Evolutionary conservation across 352 stramenopile genomes (phyloP).

Genomic region (Globisporangium orthogonon): DNA sequence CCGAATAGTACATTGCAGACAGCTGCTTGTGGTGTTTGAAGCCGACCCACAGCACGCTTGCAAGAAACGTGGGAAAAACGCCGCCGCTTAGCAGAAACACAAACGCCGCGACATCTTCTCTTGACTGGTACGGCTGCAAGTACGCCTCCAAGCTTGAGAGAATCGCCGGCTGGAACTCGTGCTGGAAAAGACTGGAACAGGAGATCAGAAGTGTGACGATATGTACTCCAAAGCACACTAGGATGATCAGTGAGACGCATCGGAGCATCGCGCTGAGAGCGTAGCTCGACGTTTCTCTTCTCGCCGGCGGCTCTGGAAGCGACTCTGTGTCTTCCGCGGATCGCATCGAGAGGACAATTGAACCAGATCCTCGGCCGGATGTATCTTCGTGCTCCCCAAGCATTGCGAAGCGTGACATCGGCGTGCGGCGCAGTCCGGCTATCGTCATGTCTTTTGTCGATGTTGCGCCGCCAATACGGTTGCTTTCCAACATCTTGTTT

Average conservation of each 20-base stretch:
- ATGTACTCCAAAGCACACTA: conserved; percentile 12
- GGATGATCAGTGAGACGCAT: conserved; percentile 6
- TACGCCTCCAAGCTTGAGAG: conserved; percentile 9
- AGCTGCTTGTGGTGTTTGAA: conserved; percentile 7
- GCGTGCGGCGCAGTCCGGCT: too few relatives aligned
- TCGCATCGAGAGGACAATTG: too few relatives aligned
- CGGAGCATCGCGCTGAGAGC: too few relatives aligned
- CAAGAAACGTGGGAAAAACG: conserved; percentile 9
- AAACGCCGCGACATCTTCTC: conserved; percentile 15
- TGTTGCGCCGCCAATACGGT: too few relatives aligned
- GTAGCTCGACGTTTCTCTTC: too few relatives aligned
- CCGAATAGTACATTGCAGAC: conserved; percentile 1
- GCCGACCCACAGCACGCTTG: conserved; percentile 12
- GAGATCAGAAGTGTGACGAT: conserved; percentile 15
- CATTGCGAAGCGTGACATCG: too few relatives aligned
- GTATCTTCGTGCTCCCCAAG: too few relatives aligned
- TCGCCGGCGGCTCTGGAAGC: too few relatives aligned
- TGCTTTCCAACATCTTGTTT: too few relatives aligned
- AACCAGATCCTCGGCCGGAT: too few relatives aligned
- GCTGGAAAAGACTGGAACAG: conserved; percentile 18
- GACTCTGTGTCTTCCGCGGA: too few relatives aligned
- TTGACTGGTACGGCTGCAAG: conserved; percentile 13
- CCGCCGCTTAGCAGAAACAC: conserved; percentile 20
- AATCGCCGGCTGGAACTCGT: conserved; percentile 16
- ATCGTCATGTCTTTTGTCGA: too few relatives aligned